Base-by-base conservation (phyloP, 2,329 filamentous ascomycete species). In the Anthostomella pinea region DNA sequence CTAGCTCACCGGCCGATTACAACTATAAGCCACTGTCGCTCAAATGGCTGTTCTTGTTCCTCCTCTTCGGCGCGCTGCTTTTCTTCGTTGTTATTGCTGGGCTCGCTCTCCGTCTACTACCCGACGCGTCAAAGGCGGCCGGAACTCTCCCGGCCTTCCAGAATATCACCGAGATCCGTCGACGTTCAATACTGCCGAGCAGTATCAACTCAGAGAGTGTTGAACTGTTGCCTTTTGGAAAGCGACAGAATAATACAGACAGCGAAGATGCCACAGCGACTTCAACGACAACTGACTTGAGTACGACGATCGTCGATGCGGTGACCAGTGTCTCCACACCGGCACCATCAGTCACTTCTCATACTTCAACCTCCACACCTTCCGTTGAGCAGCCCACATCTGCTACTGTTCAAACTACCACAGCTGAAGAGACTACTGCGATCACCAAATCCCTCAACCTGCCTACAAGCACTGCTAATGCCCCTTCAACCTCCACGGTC, bases 51-150 rank as follows among this genome's bases (percentile, higher is more conserved):
- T 49, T 51, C 23, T 31, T 56, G 22, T 11, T 48, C 7, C 14
- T 23, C 10, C 22, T 55, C 4, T 31, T 53, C 11, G 37, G 41
- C 4, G 28, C 23, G 9, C 38, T 58, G 15, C 20, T 51, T 9
- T 11, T 44, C 21, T 44, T 60, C 9, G 43, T 62, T 11, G 49
- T 25, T 1, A 17, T 62, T 8, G 49, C 51, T 18, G 57, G 56
- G 37, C 21, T 57, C 16, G 51, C 54, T 2, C 46, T 55, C 29
- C 54, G 49, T 17, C 40, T 50, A 26, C 47, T 63, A 5, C 60
- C 60, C 11, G 35, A 54, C 14, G 43, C 36, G 9, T 48, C 48
- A 18, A 25, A 27, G 6, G 29, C 16, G n/a, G 14, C 31, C 14
- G 14, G 15, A 10, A 23, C 30, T 14, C 30, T 48, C 20, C 30